Base-by-base conservation (phyloP, 306 rosid species). In the Trifolium dubium region DNA sequence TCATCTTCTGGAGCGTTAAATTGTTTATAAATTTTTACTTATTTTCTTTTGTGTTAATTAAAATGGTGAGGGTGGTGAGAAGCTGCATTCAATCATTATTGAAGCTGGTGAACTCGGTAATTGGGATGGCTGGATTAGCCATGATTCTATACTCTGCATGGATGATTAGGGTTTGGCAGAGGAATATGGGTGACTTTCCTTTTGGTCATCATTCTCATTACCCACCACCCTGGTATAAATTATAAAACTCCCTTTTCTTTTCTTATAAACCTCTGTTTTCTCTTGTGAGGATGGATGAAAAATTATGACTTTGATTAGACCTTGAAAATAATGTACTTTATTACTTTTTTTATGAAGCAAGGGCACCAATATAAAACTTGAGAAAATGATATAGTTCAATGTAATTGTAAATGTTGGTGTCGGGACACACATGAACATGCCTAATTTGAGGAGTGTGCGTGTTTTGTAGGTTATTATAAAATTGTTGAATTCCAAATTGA, bases 81-180 rank as follows among this genome's bases (percentile, higher is more conserved):
- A 85, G 88, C 79, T 92, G 88, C 80, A 72, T 87, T 1, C 96
- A 88, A 84, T 92, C 92, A 58, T 69, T 87, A 35, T 73, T 92
- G 83, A 92, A 90, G 75, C 69, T 90, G 83, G 95, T 87, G 39
- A 92, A 92, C 77, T 92, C 96, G 31, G 79, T 88, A 31, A 86
- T 78, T 64, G 95, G 89, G 51, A 87, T 92, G 92, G 89, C 87
- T 17, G 96, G 96, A 47, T 18, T 92, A 34, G 95, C 92, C 83
- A 81, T 85, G 87, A 80, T 87, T 77, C 64, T 88, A 46, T 90
- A 92, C 74, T 76, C 91, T 3, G 55, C 77, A 9, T 92, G 98
- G 98, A 80, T 92, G 86, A 78, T 92, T 75, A 88, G 88, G 75
- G 86, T 77, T 67, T 88, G 96, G 96, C 89, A 88, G 82, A 84